Conservation (phyloP, 2,329 filamentous ascomycete genomes). For the Pestalotiopsis sp. region DNA sequence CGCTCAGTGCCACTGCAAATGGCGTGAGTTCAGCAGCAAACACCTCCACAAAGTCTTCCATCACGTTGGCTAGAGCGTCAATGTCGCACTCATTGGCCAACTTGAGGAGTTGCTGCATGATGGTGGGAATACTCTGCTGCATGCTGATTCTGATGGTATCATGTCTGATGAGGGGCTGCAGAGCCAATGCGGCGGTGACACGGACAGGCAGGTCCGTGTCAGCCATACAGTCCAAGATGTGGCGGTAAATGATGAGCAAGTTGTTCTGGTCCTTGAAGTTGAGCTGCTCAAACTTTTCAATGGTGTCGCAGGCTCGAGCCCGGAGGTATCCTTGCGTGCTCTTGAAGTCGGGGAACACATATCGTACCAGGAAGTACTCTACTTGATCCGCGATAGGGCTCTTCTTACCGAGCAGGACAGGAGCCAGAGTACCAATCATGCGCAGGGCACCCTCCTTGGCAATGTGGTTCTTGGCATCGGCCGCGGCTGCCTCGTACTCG, state of each 20-base stretch:
- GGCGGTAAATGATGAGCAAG: slow-evolving; percentile 92
- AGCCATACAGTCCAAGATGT: slow-evolving; percentile 96
- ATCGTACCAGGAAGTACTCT: slow-evolving; percentile 97
- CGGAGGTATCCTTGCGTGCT: slow-evolving; percentile 90
- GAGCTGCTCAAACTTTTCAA: slow-evolving; percentile 97
- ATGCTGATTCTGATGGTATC: slow-evolving; percentile 92
- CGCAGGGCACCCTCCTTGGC: slow-evolving; percentile 95
- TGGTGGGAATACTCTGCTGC: slow-evolving; percentile 97
- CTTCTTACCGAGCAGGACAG: slow-evolving; percentile 96
- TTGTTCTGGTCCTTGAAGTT: slow-evolving; percentile 98
- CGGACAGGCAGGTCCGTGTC: slow-evolving; percentile 91
- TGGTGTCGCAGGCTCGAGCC: slow-evolving; percentile 91
- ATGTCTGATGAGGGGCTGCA: slow-evolving; percentile 94
- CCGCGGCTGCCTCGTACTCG: slow-evolving; percentile 81
- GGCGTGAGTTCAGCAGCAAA: slow-evolving; percentile 97
- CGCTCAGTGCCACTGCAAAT: slow-evolving; percentile 92
- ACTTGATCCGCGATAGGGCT: slow-evolving; percentile 97
- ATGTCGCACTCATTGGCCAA: slow-evolving; percentile 97
- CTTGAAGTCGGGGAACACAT: slow-evolving; percentile 97
- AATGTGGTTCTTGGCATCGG: slow-evolving; percentile 88
- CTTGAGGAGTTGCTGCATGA: slow-evolving; percentile 98
- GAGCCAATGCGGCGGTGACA: slow-evolving; percentile 88
- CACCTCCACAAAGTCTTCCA: slow-evolving; percentile 99
- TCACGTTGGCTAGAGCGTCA: slow-evolving; percentile 94
- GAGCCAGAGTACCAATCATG: slow-evolving; percentile 95